Evolutionary conservation across 2,329 filamentous ascomycete species (phyloP).

Genomic region (Talaromyces albobiverticillius): DNA sequence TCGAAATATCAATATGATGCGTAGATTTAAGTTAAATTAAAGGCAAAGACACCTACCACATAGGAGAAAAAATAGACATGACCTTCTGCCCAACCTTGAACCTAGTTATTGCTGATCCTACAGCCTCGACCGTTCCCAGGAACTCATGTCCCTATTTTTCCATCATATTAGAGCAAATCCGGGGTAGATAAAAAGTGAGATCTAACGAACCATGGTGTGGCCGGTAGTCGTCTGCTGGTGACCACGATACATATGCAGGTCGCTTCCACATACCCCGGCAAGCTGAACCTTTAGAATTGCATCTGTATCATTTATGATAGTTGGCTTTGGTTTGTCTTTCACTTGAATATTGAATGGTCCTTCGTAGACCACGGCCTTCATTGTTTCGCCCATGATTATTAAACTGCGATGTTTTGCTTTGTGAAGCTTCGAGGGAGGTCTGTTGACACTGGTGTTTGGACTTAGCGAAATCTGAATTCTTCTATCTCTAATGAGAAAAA

Average conservation of each 20-base stretch:
- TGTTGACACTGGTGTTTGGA: too few relatives aligned
- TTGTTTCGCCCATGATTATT: constrained; percentile 44
- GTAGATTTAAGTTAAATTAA: constrained; percentile 6
- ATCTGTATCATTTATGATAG: constrained; percentile 65
- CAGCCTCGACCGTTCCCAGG: constrained; percentile 67
- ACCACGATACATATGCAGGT: constrained; percentile 78
- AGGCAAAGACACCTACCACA: constrained; percentile 57
- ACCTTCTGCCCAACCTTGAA: constrained; percentile 70
- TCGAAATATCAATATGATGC: constrained; percentile 16
- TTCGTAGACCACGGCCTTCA: constrained; percentile 83
- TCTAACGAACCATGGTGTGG: constrained; percentile 41
- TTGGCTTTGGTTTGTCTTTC: constrained; percentile 72
- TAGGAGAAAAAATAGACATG: constrained; percentile 74
- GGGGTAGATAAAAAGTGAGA: neutral
- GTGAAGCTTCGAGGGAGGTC: too few relatives aligned
- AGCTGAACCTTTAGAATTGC: constrained; percentile 75
- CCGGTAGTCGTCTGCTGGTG: constrained; percentile 45
- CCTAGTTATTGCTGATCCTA: constrained; percentile 62
- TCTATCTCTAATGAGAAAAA: neutral
- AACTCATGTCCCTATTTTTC: constrained; percentile 68
- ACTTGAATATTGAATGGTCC: constrained; percentile 68
- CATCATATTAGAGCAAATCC: neutral
- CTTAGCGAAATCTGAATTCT: too few relatives aligned
- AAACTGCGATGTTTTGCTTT: neutral
- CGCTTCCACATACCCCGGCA: constrained; percentile 77